Base-by-base conservation (phyloP, 139 green algal genomes). In the Chlamydomonas urium region DNA sequence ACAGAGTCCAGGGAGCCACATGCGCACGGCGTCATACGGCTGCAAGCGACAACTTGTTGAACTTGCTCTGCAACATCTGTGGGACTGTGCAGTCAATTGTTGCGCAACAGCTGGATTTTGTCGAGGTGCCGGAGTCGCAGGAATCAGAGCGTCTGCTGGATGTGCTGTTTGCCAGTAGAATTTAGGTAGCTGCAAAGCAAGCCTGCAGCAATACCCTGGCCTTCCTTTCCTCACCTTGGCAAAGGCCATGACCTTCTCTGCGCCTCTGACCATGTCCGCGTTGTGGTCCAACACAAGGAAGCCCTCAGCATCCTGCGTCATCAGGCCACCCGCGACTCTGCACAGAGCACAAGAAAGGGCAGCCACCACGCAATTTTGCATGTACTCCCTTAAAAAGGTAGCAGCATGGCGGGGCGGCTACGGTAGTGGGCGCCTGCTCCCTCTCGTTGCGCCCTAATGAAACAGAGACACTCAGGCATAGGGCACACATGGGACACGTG, bases 221-320 rank as follows among this genome's bases (percentile, higher is more conserved):
- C 42, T 50, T 8, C 50, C 5, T 28, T 31, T 62, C n/a, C n/a
- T n/a, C n/a, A 69, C 62, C 66, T 72, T 60, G 24, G 66, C 66
- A 45, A 72, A 72, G 42, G 47, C 28, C 42, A 72, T 42, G 8
- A 72, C 47, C 2, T 26, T 17, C 2, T 17, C 17, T 23, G 66
- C 66, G 29, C 38, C 42, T 8, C 47, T 31, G 1, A 17, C 42
- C 26, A 45, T n/a, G 28, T 72, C 66, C 6, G 66, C 29, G 28
- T 63, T 26, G 6, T 14, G 53, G 60, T 38, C 29, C 4, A 68
- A n/a, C 6, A 6, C 29, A 26, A 68, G 8, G 33, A 68, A 68
- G 17, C 60, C 60, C 60, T 38, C 60, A 8, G 37, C 32, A n/a
- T 68, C 60, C 10, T 68, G 38, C 8, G 17, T 42, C 60, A 68